Base-by-base conservation (phyloP, 2,329 filamentous ascomycete species). In the Stagonosporopsis vannaccii region DNA sequence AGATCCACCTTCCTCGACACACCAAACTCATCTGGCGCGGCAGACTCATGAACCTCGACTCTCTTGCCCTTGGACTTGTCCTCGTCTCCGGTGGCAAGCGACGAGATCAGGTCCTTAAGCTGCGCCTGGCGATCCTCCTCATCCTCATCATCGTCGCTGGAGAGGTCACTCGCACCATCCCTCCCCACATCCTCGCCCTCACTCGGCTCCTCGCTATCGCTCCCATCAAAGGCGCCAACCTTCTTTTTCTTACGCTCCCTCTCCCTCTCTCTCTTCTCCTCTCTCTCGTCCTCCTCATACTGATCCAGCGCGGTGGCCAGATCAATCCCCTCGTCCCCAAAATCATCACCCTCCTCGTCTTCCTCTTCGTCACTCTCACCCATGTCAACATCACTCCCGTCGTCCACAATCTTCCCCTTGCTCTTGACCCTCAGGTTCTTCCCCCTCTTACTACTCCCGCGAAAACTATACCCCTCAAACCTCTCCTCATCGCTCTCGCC, bases 401-500 rank as follows among this genome's bases (percentile, higher is more conserved):
- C 61, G 30, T 63, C 73, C 36, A 59, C 65, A 52, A 69, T 62
- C 42, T 71, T 73, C 44, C 72, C 68, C 42, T 68, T 71, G 56
- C 75, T 77, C 68, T 81, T 80, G 61, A 81, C 81, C 64, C 79
- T 76, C 55, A 81, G 80, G 5, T 48, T 54, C 20, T 50, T 55
- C 8, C 83, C 82, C 72, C 45, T 72, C 45, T 76, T 77, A 22
- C 82, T 82, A 62, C 83, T 85, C 28, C 87, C 87, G 30, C 86
- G 81, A 68, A 90, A 90, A 4, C 84, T 85, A 67, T 89, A 96
- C 11, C 87, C 90, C 61, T 92, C 87, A 63, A 96, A 96, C 60
- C 84, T 85, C 72, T 96, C 93, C 69, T 95, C 88, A 69, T 97
- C 93, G 67, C 91, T 95, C 62, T 91, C 88, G 3, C 92, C 91